These are phyloP conservation scores for Massarina eburnea DNA, from an alignment of 2,329 filamentous ascomycete species.

Conservation along the genomic window DNA sequence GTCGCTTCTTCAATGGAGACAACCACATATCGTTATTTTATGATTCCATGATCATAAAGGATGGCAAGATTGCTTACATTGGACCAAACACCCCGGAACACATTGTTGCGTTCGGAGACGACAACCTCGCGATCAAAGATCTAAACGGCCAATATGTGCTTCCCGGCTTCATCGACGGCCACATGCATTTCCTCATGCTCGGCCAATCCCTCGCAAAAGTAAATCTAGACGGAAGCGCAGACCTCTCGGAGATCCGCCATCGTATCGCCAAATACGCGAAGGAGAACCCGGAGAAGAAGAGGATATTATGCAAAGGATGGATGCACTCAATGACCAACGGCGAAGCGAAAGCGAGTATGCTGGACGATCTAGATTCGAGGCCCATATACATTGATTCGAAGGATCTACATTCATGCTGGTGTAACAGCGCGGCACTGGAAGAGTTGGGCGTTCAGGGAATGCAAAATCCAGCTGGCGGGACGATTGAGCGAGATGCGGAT, in stretches of 20 bases:
- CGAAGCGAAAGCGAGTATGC: constrained; percentile 52
- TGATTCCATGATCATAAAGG: constrained; percentile 44
- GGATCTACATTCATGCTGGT: constrained; percentile 60
- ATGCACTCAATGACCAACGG: constrained; percentile 59
- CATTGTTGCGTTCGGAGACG: constrained; percentile 27
- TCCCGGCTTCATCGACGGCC: constrained; percentile 60
- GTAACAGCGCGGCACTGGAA: constrained; percentile 54
- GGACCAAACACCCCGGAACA: constrained; percentile 30
- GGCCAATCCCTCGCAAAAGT: constrained; percentile 58
- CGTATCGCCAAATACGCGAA: constrained; percentile 51
- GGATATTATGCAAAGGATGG: constrained; percentile 58
- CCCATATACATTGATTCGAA: constrained; percentile 61
- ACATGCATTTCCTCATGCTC: constrained; percentile 60
- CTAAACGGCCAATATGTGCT: constrained; percentile 47
- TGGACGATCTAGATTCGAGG: constrained; percentile 55
- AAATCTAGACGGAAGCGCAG: constrained; percentile 50
- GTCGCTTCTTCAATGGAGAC: constrained; percentile 23
- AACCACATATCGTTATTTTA: constrained; percentile 5
- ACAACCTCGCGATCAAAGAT: constrained; percentile 31
- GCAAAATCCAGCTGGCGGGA: constrained; percentile 55
- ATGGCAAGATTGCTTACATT: constrained; percentile 47
- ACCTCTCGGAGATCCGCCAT: constrained; percentile 52
- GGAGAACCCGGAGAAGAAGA: constrained; percentile 48
- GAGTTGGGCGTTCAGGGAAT: constrained; percentile 54
- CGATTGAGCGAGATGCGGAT: constrained; percentile 52